Conservation (phyloP, 139 green algal species). For the Micractinium sp. region DNA sequence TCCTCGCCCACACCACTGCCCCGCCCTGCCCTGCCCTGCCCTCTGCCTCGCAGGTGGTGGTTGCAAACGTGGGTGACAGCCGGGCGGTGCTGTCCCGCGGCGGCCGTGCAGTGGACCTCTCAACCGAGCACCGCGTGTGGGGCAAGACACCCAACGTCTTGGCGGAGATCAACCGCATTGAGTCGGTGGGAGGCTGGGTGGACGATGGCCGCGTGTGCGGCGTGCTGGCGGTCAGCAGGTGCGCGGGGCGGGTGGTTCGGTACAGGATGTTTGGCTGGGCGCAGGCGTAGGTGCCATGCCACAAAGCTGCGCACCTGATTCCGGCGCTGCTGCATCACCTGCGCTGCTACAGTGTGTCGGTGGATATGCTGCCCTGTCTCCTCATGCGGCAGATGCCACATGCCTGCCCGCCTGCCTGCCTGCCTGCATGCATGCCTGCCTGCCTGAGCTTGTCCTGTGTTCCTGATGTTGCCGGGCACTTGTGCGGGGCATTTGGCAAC, state of each 20-base stretch:
- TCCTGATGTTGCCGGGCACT: too few species aligned
- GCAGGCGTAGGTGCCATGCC: background rate
- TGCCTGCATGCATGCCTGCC: background rate
- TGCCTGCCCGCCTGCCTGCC: background rate
- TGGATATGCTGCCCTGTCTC: background rate
- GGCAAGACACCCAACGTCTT: constrained; percentile 42
- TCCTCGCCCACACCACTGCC: background rate
- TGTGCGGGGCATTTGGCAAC: too few species aligned
- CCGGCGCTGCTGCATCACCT: background rate
- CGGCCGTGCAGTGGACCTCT: constrained; percentile 53
- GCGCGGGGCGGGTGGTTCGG: background rate
- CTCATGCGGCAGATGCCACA: background rate
- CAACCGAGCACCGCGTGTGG: constrained; percentile 66
- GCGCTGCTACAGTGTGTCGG: background rate
- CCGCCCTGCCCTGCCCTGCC: background rate
- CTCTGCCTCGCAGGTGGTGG: constrained; percentile 44
- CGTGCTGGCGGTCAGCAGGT: constrained; percentile 73
- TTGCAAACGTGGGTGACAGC: constrained; percentile 83
- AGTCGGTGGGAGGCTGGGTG: constrained; percentile 66
- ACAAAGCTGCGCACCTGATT: background rate
- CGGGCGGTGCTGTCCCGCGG: constrained; percentile 69
- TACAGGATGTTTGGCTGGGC: too few species aligned
- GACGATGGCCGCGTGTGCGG: constrained; percentile 79
- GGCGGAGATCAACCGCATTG: constrained; percentile 56
- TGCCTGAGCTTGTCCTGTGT: background rate